Conservation (phyloP, 1,284 basidiomycete genomes). For the Stygiomarasmius scandens region DNA sequence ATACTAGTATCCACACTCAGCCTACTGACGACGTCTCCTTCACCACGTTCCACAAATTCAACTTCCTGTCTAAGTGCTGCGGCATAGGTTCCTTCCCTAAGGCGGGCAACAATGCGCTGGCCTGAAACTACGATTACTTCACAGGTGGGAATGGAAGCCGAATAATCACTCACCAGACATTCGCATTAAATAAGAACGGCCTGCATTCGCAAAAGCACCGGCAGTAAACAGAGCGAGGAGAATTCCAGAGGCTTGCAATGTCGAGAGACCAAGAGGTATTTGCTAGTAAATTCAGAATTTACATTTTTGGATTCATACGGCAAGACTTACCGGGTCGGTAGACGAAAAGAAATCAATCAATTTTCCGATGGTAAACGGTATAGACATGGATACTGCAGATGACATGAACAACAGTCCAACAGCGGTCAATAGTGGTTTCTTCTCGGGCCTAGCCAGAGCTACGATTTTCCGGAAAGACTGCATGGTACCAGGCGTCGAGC, state of each 20-base stretch:
- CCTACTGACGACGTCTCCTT: constrained; percentile 92
- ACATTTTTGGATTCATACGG: neutral
- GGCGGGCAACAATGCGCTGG: constrained; percentile 89
- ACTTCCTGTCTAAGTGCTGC: constrained; percentile 88
- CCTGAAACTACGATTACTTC: constrained; percentile 47
- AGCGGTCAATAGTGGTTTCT: constrained; percentile 71
- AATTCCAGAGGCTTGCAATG: constrained; percentile 79
- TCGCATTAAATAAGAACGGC: constrained; percentile 87
- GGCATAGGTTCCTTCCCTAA: constrained; percentile 83
- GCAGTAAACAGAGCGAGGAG: constrained; percentile 84
- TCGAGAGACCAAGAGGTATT: constrained; percentile 77
- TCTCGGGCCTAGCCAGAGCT: constrained; percentile 79
- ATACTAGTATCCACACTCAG: constrained; percentile 93
- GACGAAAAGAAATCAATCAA: constrained; percentile 91
- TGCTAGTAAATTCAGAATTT: constrained; percentile 44
- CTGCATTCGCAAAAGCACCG: constrained; percentile 88
- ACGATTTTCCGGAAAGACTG: constrained; percentile 78
- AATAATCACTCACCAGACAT: constrained; percentile 58
- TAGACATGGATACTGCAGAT: constrained; percentile 84
- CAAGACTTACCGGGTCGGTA: constrained; percentile 59
- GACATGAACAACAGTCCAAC: constrained; percentile 70
- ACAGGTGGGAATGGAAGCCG: constrained; percentile 3
- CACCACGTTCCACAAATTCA: constrained; percentile 90
- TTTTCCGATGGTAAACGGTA: constrained; percentile 89
- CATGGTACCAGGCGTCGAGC: constrained; percentile 36